Evolutionary conservation across 179 eudicot genomes (phyloP).

Genomic region (Nepenthes alata): DNA sequence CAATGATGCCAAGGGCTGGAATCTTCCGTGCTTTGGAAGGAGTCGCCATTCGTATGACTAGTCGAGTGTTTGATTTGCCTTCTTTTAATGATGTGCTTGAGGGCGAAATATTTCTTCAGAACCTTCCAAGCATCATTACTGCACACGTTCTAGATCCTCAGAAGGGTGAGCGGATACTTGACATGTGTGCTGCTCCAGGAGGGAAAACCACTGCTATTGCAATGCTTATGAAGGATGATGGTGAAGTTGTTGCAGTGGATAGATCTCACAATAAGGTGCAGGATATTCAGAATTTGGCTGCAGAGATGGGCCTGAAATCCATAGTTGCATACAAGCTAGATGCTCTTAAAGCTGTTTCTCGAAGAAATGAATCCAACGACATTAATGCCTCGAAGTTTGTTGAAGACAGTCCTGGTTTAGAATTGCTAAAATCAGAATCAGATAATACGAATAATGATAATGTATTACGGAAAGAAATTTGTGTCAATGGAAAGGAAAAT

Average conservation of each 20-base stretch:
- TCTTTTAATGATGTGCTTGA: conserved; percentile 74
- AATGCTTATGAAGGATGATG: conserved; percentile 83
- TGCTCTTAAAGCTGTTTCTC: conserved; percentile 73
- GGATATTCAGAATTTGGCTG: conserved; percentile 64
- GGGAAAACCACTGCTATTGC: conserved; percentile 98
- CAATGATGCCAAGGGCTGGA: conserved; percentile 81
- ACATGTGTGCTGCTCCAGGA: conserved; percentile 98
- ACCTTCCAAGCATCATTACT: conserved; percentile 81
- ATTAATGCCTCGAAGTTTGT: not conserved
- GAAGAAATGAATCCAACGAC: conserved; percentile 14
- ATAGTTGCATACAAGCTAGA: conserved; percentile 72
- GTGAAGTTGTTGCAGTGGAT: conserved; percentile 80
- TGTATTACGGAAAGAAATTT: too few relatives aligned
- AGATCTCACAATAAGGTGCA: conserved; percentile 91
- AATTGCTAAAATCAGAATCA: conserved; percentile 8
- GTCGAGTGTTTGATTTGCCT: conserved; percentile 71
- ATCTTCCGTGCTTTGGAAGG: conserved; percentile 68
- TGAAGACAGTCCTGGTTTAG: conserved; percentile 11
- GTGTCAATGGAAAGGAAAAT: too few relatives aligned
- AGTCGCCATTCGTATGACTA: conserved; percentile 56
- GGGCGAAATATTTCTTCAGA: conserved; percentile 94
- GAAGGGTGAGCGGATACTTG: conserved; percentile 72
- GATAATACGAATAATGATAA: conserved; percentile 4
- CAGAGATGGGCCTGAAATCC: conserved; percentile 73
- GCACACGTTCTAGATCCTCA: conserved; percentile 96